Conservation (phyloP, 78 protist genomes). For the Protostelium mycophagum region DNA sequence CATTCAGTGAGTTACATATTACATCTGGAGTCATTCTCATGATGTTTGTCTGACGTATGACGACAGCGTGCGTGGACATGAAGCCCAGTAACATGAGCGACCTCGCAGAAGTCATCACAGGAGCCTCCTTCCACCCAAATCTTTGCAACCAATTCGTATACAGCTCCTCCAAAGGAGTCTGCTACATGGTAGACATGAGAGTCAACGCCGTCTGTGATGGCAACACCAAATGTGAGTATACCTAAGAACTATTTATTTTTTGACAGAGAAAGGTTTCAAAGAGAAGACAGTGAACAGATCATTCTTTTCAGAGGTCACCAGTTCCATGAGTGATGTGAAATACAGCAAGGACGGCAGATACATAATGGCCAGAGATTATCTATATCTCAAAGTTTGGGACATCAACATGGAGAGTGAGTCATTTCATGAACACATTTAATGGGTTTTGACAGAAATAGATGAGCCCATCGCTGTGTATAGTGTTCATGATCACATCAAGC, state of each 20-base stretch:
- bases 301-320: constrained; percentile 89
- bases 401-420: constrained; percentile 55
- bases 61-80: constrained; percentile 85
- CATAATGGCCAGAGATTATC: constrained; percentile 91
- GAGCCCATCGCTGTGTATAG: constrained; percentile 68
- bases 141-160: constrained; percentile 80
- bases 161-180: constrained; percentile 76
- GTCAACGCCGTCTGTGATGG: constrained; percentile 79
- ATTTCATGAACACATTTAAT: constrained; percentile 29
- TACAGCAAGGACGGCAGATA: constrained; percentile 85
- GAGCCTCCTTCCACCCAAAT: constrained; percentile 91
- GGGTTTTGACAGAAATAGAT: neutral
- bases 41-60: constrained; percentile 10
- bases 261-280: constrained; percentile 30
- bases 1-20: constrained; percentile 60
- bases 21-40: neutral
- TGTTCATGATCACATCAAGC: constrained; percentile 85
- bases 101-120: constrained; percentile 94
- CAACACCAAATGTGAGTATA: constrained; percentile 58
- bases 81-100: constrained; percentile 98
- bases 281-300: constrained; percentile 61
- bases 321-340: constrained; percentile 84
- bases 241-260: constrained; percentile 23
- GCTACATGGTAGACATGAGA: constrained; percentile 79
- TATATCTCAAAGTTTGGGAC: constrained; percentile 80